These are phyloP conservation scores for Cynanchum wilfordii DNA, from an alignment of 257 asterid genomes.

Conservation along the genomic window DNA sequence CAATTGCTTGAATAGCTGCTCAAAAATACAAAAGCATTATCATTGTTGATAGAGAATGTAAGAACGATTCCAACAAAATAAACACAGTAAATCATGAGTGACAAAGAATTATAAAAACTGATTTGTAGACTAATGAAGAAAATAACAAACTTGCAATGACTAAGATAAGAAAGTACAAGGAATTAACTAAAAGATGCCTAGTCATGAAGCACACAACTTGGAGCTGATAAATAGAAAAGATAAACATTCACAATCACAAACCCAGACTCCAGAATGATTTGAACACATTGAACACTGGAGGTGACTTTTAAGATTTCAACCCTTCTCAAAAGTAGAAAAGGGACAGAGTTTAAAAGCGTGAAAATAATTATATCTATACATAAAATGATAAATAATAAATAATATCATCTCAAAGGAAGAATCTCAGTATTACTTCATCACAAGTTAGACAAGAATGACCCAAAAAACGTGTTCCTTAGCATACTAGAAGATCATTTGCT, in stretches of 20 bases:
- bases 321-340: background rate
- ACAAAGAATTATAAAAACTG: background rate
- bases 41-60: background rate
- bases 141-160: background rate
- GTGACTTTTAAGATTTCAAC: background rate
- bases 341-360: background rate
- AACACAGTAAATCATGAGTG: background rate
- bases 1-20: slow-evolving; percentile 32
- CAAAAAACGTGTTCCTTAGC: background rate
- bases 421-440: background rate
- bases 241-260: background rate
- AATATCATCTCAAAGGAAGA: background rate
- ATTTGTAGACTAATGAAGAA: background rate
- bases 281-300: background rate
- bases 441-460: background rate
- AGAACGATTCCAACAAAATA: background rate
- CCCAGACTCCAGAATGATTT: background rate
- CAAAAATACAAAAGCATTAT: background rate
- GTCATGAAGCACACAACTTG: background rate
- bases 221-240: background rate
- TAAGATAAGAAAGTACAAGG: background rate
- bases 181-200: background rate
- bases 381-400: no score
- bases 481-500: background rate
- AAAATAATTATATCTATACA: background rate